Base-by-base conservation (phyloP, 495 filamentous ascomycete genomes). In the Margaritispora aquatica region DNA sequence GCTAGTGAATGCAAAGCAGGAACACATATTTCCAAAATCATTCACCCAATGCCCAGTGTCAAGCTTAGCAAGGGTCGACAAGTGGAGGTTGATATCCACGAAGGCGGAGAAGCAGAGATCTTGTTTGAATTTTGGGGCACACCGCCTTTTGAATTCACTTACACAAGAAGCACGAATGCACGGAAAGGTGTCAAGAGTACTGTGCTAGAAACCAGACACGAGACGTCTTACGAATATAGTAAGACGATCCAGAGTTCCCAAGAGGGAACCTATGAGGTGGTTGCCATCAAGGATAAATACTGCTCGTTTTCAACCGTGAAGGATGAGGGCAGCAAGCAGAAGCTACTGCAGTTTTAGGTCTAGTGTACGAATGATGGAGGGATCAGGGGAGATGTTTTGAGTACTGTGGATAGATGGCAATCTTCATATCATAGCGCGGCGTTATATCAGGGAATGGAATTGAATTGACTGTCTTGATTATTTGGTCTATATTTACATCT, bases 61-160 rank as follows among this genome's bases (percentile, higher is more conserved):
- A 84, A 83, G 60, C 89, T 98, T 65, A 90, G 85, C 67, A 87
- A 89, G 69, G 94, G 94, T 0, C 80, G 79, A 34, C 80, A 85
- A 20, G 83, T 85, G 11, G 82, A 86, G 47, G 86, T 95, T 26
- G 94, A 97, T 66, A 98, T 98, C 58, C 94, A 97, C 68, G 93
- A 97, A 75, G 94, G 94, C 66, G 88, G 89, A 62, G 87, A 92
- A 71, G 90, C 92, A 17, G 89, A 96, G 69, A 90, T 98, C 57
- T 75, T 88, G 44, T 97, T 97, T 63, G 87, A 93, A 65, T 97
- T 98, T 70, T 89, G 86, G 74, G 94, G 94, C 47, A 93, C 90
- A 11, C 94, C 94, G 59, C 94, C 94, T 11, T 98, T 98, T 68
- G 92, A 97, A 72, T 97, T 97, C 70, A 96, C 92, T 72, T 97